Evolutionary conservation across 192 early-diverging fungal genomes (phyloP).

Genomic region (Rhizophagus prolifer): DNA sequence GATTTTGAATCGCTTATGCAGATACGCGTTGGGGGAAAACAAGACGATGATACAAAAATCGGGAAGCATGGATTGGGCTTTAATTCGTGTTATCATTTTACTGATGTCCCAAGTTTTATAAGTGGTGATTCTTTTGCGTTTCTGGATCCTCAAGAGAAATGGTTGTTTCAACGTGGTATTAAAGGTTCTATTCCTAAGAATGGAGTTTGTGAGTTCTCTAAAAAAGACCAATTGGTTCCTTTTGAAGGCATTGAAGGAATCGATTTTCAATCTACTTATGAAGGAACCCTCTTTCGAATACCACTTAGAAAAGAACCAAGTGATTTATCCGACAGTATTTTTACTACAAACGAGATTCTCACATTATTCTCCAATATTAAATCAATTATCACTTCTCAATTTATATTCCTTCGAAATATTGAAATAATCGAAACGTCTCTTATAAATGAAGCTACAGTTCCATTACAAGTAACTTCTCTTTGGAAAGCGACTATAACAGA

Average conservation of each 20-base stretch:
- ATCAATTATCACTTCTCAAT: constrained; percentile 1
- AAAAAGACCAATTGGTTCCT: constrained; percentile 27
- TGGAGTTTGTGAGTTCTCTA: not conserved
- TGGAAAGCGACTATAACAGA: constrained; percentile 10
- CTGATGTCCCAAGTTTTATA: constrained; percentile 33
- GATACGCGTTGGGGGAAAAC: constrained; percentile 32
- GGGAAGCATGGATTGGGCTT: constrained; percentile 23
- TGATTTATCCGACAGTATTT: not conserved
- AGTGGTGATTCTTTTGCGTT: constrained; percentile 30
- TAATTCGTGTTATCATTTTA: constrained; percentile 31
- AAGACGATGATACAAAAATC: not conserved
- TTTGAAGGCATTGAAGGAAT: constrained; percentile 26
- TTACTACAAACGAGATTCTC: not conserved
- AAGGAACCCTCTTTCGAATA: constrained; percentile 34
- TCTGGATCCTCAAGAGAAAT: constrained; percentile 31
- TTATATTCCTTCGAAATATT: constrained; percentile 19
- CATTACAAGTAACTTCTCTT: too few species aligned
- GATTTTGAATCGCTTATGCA: constrained; percentile 28
- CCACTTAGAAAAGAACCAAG: constrained; percentile 24
- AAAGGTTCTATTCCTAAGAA: not conserved
- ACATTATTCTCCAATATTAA: not conserved
- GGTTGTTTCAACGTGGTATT: not conserved
- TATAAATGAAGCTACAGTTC: not conserved
- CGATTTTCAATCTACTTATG: not conserved
- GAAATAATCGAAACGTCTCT: constrained; percentile 4